Evolutionary conservation across 2,329 filamentous ascomycete species (phyloP), one percentile per base, ranked within the genome.

Genomic region (Graphilbum fragrans): DNA sequence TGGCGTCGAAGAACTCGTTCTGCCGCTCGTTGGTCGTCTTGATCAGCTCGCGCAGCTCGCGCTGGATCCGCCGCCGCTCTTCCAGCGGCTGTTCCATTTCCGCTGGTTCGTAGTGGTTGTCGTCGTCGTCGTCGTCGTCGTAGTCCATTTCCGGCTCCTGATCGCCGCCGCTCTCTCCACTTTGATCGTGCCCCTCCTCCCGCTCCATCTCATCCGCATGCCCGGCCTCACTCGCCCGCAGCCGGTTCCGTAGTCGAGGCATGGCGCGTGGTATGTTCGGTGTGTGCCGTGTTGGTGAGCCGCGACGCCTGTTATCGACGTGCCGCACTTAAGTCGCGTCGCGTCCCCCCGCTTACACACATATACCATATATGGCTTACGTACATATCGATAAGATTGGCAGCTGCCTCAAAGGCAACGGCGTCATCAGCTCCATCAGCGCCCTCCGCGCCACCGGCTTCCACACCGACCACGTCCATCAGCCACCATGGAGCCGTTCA

Each of bases 401-500:
- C n/a, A n/a, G n/a, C n/a, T n/a, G n/a, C n/a, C n/a, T n/a, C n/a
- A n/a, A n/a, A n/a, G n/a, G n/a, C 27, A 31, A 31, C 27, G 16
- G 10, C 16, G 27, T 16, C 27, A 10, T 31, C 9, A 31, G 27
- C 9, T 16, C 32, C 6, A 34, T 16, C 5, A 35, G 18, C 31
- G 17, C 9, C 34, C 34, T 20, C 9, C 20, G 16, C 14, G n/a
- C 7, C 19, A 5, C n/a, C 21, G 19, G 16, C 17, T 19, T 25
- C 12, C 27, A 10, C 19, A n/a, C n/a, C n/a, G n/a, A n/a, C n/a
- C n/a, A n/a, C n/a, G n/a, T n/a, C n/a, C n/a, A n/a, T n/a, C n/a
- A n/a, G n/a, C n/a, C 22, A 14, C 29, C 31, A 95, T 95, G 86
- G 92, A 98, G 64, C 82, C 88, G 40, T 95, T 94, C 63, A 94